Evolutionary conservation across 108 stramenopile genomes (phyloP).

Genomic region (Cafeteria roenbergensis): DNA sequence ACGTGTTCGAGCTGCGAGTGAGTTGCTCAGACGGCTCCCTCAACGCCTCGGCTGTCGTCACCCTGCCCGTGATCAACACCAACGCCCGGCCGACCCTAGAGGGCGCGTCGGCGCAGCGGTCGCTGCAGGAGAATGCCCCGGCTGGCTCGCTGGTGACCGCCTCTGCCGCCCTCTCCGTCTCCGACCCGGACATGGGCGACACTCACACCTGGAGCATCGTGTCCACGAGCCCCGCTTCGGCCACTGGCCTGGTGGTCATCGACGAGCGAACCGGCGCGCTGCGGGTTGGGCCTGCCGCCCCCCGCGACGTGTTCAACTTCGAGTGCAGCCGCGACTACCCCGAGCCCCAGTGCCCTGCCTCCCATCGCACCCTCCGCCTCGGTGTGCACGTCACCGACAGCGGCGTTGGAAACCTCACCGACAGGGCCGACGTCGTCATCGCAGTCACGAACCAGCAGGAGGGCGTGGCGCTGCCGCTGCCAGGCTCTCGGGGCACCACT

Average conservation of each 20-base stretch:
- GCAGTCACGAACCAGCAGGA: neutral
- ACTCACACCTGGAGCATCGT: neutral
- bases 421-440: neutral
- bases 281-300: neutral
- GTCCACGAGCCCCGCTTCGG: neutral
- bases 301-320: neutral
- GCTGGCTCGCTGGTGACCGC: neutral
- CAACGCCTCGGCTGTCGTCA: neutral
- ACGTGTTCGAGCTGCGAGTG: neutral
- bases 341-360: neutral
- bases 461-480: neutral
- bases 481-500: no score
- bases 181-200: neutral
- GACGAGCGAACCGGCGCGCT: neutral
- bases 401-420: neutral
- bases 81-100: neutral
- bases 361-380: neutral
- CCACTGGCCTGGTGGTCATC: neutral
- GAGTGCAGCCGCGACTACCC: neutral
- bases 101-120: neutral
- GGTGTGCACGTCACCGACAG: neutral
- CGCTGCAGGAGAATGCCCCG: neutral
- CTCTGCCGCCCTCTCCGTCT: neutral
- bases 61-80: neutral
- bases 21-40: neutral